Base-by-base conservation (phyloP, 2,329 filamentous ascomycete genomes). In the Aspergillus sp. region DNA sequence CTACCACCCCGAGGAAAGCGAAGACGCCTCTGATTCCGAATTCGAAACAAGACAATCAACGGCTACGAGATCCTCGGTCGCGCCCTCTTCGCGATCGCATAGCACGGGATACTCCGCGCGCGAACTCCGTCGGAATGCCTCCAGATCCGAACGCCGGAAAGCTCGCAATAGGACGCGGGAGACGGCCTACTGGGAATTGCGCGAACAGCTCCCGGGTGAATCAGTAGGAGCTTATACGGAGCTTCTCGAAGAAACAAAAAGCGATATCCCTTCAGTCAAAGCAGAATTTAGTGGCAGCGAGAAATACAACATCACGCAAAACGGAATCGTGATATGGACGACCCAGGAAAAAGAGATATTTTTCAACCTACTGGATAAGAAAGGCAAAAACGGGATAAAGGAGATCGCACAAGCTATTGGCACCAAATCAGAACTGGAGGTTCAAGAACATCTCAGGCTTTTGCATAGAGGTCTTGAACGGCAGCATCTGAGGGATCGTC, bases 381-480 rank as follows among this genome's bases (percentile, higher is more conserved):
- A 85, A 2, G 88, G 88, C 0, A 77, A 72, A 45, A 77, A 82
- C 56, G 73, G 89, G 51, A 58, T 85, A 1, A 67, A 68, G 1
- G 79, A 76, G 1, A 84, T 96, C 47, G 76, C 87, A 1, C 59
- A 67, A 7, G 74, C 78, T 0, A 73, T 95, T 13, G 74, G 74
- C 0, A 84, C 81, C 30, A 97, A 97, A 67, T 84, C 82, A 49
- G 78, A 82, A 53, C 62, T 85, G 7, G 89, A 96, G 67, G 81
- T 93, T 30, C 77, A 77, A 23, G 80, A 85, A 44, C 90, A 90
- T 61, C 64, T 94, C 4, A 60, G 73, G 5, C 64, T 86, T 1
- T 74, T 96, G 4, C 73, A 82, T 7, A 70, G 75, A 17, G 75
- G 73, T 1, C 55, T 71, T 5, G 65, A 74, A 32, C 61, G 67